Evolutionary conservation across 2,329 filamentous ascomycete species (phyloP).

Genomic region (Diplodia sapinea): DNA sequence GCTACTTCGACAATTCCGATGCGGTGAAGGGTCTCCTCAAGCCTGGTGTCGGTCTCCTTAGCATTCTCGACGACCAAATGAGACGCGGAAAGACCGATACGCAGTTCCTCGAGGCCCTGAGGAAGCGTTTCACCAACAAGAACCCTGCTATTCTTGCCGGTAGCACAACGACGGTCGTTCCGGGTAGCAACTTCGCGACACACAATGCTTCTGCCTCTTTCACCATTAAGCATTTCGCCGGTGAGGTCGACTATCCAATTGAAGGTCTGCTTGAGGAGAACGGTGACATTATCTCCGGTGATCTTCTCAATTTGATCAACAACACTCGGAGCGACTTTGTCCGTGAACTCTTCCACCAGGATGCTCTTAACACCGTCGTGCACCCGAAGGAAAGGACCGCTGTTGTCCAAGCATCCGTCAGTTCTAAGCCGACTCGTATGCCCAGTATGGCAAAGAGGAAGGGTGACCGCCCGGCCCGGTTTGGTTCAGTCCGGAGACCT

Average conservation of each 20-base stretch:
- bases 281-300: constrained; percentile 91
- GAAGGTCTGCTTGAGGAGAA: constrained; percentile 92
- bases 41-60: constrained; percentile 86
- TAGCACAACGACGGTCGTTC: constrained; percentile 74
- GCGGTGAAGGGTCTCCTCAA: constrained; percentile 91
- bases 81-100: constrained; percentile 85
- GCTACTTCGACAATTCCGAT: constrained; percentile 97
- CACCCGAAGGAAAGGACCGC: constrained; percentile 89
- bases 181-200: constrained; percentile 88
- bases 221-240: constrained; percentile 92
- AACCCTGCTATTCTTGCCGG: constrained; percentile 87
- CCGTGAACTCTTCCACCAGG: constrained; percentile 90
- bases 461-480: constrained; percentile 60
- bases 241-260: constrained; percentile 92
- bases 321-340: constrained; percentile 89
- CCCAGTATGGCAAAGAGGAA: constrained; percentile 91
- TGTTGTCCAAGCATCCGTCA: constrained; percentile 94
- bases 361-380: constrained; percentile 88
- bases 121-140: constrained; percentile 92
- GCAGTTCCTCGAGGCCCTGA: constrained; percentile 87
- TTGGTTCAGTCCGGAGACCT: constrained; percentile 48
- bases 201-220: constrained; percentile 82
- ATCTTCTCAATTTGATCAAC: constrained; percentile 92
- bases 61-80: constrained; percentile 95
- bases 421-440: constrained; percentile 89